phyloP scores from a whole-genome alignment of 2,329 filamentous ascomycete species.

The Aspergillus fijiensis region DNA sequence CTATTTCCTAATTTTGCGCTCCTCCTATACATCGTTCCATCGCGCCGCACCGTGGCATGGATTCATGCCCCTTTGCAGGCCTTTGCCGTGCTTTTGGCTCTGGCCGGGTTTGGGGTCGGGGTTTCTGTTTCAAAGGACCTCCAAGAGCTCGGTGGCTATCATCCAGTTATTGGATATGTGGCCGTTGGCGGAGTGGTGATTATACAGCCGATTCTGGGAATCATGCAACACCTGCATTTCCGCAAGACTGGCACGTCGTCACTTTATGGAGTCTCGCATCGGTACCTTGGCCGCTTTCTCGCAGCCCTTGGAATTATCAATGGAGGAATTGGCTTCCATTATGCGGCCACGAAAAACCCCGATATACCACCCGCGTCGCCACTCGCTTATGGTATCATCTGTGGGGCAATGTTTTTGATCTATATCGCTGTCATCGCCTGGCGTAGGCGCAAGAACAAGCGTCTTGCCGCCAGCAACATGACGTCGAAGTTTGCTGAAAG shows the following conservation, averaged over 20 bases:
- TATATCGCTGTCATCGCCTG: constrained; percentile 33
- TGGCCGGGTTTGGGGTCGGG: constrained; percentile 51
- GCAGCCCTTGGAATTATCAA: constrained; percentile 55
- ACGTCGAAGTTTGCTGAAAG: not conserved
- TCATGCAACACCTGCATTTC: constrained; percentile 51
- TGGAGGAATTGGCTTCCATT: constrained; percentile 52
- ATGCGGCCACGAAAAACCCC: constrained; percentile 42
- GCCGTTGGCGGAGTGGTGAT: constrained; percentile 53
- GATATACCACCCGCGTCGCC: constrained; percentile 32
- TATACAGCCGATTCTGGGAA: constrained; percentile 53
- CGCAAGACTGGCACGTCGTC: constrained; percentile 47
- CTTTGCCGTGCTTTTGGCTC: constrained; percentile 48
- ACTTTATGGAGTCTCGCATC: constrained; percentile 48
- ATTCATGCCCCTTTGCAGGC: constrained; percentile 50
- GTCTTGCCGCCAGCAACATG: not conserved
- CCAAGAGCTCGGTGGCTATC: constrained; percentile 40
- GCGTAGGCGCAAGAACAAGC: constrained; percentile 3
- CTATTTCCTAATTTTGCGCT: constrained; percentile 33
- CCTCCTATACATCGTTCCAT: constrained; percentile 34
- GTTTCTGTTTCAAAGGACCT: constrained; percentile 47
- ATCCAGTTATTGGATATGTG: constrained; percentile 53
- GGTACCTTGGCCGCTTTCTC: constrained; percentile 53
- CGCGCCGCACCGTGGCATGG: constrained; percentile 46
- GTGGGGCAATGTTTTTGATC: constrained; percentile 47
- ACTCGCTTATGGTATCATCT: constrained; percentile 52